phyloP scores from a whole-genome alignment of 2,329 filamentous ascomycete species.

The Ceratocystis cubensis region DNA sequence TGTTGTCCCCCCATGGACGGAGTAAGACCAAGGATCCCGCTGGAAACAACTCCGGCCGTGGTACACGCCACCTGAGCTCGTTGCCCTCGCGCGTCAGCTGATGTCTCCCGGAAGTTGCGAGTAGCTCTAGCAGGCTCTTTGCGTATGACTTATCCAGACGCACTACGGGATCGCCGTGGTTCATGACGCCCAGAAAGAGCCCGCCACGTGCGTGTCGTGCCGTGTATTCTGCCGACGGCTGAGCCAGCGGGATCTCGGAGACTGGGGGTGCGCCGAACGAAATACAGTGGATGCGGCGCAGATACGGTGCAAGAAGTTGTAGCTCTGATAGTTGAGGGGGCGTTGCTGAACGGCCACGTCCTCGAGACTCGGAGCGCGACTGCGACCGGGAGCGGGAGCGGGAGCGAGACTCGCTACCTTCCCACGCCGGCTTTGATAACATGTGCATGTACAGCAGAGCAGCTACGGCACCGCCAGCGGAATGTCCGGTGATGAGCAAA shows the following conservation, averaged over 20 bases:
- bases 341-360: neutral
- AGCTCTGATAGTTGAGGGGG: constrained; percentile 34
- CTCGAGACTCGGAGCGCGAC: constrained; percentile 45
- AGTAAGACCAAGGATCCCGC: constrained; percentile 59
- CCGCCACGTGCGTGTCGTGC: constrained; percentile 39
- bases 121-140: constrained; percentile 57
- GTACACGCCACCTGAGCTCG: constrained; percentile 46
- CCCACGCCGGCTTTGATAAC: constrained; percentile 39
- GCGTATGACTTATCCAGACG: constrained; percentile 68
- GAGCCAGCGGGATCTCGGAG: constrained; percentile 50
- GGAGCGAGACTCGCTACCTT: constrained; percentile 25
- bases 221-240: constrained; percentile 22
- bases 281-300: constrained; percentile 70
- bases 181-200: constrained; percentile 67
- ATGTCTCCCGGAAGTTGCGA: constrained; percentile 43
- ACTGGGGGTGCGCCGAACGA: constrained; percentile 77
- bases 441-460: constrained; percentile 72
- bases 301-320: constrained; percentile 53
- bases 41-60: constrained; percentile 53
- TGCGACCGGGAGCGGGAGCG: constrained; percentile 44
- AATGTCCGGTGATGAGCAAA: constrained; percentile 74
- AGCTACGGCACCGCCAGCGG: constrained; percentile 73
- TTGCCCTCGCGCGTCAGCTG: constrained; percentile 9
- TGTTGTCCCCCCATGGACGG: constrained; percentile 31
- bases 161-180: constrained; percentile 73